phyloP scores from a whole-genome alignment of 2,329 filamentous ascomycete genomes.

The Sporothrix mexicana region DNA sequence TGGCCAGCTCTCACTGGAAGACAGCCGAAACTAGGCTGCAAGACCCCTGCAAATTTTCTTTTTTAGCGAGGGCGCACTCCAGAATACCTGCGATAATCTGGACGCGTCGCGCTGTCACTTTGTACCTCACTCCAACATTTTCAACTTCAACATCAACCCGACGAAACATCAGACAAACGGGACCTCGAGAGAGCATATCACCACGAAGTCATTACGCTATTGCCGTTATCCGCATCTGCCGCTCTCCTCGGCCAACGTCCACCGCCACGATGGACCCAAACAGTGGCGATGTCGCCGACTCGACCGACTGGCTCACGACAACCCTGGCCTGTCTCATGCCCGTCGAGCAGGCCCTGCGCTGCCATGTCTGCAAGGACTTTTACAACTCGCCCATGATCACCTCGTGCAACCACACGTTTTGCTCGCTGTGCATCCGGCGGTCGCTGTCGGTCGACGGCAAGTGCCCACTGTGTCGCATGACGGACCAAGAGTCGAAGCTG shows the following conservation, averaged over 20 bases:
- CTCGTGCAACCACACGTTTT: constrained; percentile 93
- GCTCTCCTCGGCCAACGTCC: neutral
- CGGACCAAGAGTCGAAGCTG: constrained; percentile 83
- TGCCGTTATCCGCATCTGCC: neutral
- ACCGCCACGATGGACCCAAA: constrained; percentile 31
- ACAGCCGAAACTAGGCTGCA: neutral
- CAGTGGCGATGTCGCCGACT: constrained; percentile 65
- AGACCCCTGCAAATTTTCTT: constrained; percentile 28
- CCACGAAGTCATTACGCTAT: too few species aligned
- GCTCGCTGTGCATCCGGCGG: constrained; percentile 90
- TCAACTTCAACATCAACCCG: neutral
- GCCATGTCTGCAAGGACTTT: constrained; percentile 98
- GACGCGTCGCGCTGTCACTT: constrained; percentile 30
- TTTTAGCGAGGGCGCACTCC: neutral
- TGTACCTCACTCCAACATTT: neutral
- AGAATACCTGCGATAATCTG: neutral
- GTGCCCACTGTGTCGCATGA: constrained; percentile 81
- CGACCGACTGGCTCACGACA: constrained; percentile 84
- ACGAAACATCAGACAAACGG: neutral
- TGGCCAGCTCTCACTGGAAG: neutral
- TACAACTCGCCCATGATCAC: constrained; percentile 95
- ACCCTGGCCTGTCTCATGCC: constrained; percentile 68
- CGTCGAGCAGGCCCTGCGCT: constrained; percentile 86
- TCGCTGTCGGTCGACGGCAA: constrained; percentile 82
- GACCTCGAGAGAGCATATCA: neutral